Conservation (phyloP, 495 filamentous ascomycete species). For the Lineolata rhizophorae region DNA sequence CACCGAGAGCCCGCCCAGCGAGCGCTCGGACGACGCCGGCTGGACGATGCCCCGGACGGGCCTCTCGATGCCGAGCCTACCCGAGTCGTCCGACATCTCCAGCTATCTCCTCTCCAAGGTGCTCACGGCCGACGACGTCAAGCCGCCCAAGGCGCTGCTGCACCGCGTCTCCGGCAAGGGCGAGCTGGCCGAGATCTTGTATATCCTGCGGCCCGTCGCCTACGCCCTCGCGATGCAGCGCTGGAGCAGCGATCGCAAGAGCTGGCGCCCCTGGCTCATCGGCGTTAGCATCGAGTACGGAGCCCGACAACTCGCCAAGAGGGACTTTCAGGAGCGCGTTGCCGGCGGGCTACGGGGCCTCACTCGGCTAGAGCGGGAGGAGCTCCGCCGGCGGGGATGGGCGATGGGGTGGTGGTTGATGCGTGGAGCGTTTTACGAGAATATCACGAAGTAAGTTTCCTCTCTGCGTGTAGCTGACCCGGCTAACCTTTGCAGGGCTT, state of each 20-base stretch:
- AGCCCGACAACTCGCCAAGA: slow-evolving; percentile 62
- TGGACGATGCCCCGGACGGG: slow-evolving; percentile 97
- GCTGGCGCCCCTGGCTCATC: slow-evolving; percentile 80
- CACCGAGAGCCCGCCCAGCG: slow-evolving; percentile 24
- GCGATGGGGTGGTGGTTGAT: slow-evolving; percentile 85
- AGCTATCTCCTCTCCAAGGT: slow-evolving; percentile 79
- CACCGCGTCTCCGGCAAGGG: slow-evolving; percentile 50
- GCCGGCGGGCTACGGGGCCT: slow-evolving; percentile 45
- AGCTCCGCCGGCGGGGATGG: slow-evolving; percentile 69
- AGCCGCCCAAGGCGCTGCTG: slow-evolving; percentile 61
- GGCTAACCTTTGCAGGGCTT: slow-evolving; percentile 26
- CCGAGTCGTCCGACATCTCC: slow-evolving; percentile 55
- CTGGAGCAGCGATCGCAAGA: slow-evolving; percentile 32
- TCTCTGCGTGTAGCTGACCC: not conserved
- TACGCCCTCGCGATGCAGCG: slow-evolving; percentile 73
- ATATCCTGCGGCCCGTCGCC: slow-evolving; percentile 71
- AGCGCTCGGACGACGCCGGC: slow-evolving; percentile 23
- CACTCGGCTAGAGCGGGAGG: slow-evolving; percentile 71
- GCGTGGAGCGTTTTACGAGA: slow-evolving; percentile 90
- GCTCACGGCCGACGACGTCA: slow-evolving; percentile 88
- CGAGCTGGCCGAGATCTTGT: slow-evolving; percentile 66
- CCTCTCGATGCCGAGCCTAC: slow-evolving; percentile 57
- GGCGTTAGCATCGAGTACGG: slow-evolving; percentile 74
- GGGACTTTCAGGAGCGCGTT: slow-evolving; percentile 40
- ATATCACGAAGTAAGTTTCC: slow-evolving; percentile 50